Evolutionary conservation across 2,329 filamentous ascomycete genomes (phyloP).

Genomic region (Phyllosticta ampelicida): DNA sequence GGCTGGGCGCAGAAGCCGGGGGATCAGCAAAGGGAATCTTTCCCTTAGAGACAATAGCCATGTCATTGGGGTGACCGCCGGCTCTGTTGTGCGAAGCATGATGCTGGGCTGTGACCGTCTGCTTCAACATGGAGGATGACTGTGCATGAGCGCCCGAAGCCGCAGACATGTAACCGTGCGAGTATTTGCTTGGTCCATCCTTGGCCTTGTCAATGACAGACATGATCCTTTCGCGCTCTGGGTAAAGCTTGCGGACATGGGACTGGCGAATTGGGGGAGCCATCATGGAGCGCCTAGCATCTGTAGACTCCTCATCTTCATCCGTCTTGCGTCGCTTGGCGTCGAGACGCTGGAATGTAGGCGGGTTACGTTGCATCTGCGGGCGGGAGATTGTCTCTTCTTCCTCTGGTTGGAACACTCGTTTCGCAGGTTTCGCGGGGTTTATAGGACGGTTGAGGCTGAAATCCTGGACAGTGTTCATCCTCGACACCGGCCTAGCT

Average conservation of each 20-base stretch:
- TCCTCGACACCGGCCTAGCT: slow-evolving; percentile 46
- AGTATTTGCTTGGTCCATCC: slow-evolving; percentile 53
- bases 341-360: slow-evolving; percentile 52
- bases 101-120: slow-evolving; percentile 56
- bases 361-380: slow-evolving; percentile 41
- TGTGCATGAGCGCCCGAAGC: slow-evolving; percentile 40
- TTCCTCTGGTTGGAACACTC: slow-evolving; percentile 56
- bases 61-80: slow-evolving; percentile 61
- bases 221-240: slow-evolving; percentile 6
- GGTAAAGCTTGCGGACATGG: slow-evolving; percentile 55
- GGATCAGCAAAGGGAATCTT: slow-evolving; percentile 75
- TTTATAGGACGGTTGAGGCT: slow-evolving; percentile 47
- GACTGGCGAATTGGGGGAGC: slow-evolving; percentile 79
- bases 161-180: slow-evolving; percentile 50
- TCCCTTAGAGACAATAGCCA: slow-evolving; percentile 80
- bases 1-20: slow-evolving; percentile 2
- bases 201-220: slow-evolving; percentile 12
- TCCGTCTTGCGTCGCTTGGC: slow-evolving; percentile 72
- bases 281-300: slow-evolving; percentile 57
- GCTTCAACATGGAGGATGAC: slow-evolving; percentile 47
- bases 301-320: slow-evolving; percentile 48
- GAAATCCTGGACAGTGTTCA: slow-evolving; percentile 51
- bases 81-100: slow-evolving; percentile 53
- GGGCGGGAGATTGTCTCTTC: slow-evolving; percentile 45
- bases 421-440: slow-evolving; percentile 60